A percentile compares a stretch with the other conserved stretches of the same genome.
Evolutionary conservation across 2,329 filamentous ascomycete species (phyloP).

Genomic region (Colletotrichum truncatum): DNA sequence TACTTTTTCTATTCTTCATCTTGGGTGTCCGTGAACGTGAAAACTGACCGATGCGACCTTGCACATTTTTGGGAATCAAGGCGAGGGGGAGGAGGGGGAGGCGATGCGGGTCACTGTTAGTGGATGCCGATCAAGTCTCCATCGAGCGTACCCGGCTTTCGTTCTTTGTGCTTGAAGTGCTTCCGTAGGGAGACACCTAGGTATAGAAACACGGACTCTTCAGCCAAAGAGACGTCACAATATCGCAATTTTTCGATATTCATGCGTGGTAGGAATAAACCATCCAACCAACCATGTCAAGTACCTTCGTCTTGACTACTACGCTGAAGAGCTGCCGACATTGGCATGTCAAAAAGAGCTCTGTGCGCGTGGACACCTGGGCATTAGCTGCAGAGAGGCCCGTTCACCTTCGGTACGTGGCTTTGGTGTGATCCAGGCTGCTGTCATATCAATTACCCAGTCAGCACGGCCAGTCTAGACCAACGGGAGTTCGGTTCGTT

Average conservation of each 20-base stretch:
- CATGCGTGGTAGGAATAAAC: neutral
- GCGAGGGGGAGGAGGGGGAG: no score
- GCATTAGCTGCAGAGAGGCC: neutral
- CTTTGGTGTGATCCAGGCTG: neutral
- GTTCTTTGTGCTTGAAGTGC: constrained; percentile 3
- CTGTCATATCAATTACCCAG: neutral
- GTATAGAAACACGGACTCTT: neutral
- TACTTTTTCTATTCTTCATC: neutral
- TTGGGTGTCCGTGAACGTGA: neutral
- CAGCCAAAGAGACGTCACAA: neutral
- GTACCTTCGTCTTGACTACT: neutral
- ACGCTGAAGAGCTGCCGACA: constrained; percentile 3
- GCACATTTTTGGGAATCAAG: constrained; percentile 3
- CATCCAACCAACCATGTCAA: no score
- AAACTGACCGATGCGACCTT: constrained; percentile 13
- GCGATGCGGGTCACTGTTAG: neutral
- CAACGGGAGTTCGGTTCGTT: neutral
- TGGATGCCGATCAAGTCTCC: constrained; percentile 3
- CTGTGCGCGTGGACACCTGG: neutral
- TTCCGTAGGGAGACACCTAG: neutral
- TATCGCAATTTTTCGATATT: neutral
- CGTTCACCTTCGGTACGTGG: neutral
- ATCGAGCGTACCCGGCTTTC: neutral
- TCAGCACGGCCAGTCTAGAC: neutral
- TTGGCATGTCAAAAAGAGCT: neutral